These are phyloP conservation scores for Nigrospora osmanthi DNA, from an alignment of 2,329 filamentous ascomycete genomes.

Conservation along the genomic window DNA sequence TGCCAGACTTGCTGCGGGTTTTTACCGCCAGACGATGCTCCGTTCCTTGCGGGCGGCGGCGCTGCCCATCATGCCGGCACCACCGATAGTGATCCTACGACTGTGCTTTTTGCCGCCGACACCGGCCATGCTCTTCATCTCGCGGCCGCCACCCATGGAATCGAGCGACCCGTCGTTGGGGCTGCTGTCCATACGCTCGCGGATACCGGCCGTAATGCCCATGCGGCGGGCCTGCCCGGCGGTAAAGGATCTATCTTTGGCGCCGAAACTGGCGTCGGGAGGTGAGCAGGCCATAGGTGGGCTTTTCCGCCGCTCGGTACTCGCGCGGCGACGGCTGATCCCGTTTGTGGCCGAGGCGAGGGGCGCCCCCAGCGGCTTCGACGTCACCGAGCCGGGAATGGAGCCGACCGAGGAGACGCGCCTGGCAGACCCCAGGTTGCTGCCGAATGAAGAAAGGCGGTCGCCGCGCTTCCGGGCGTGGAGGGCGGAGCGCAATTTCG, in stretches of 20 bases:
- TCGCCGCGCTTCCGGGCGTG: slow-evolving; percentile 42
- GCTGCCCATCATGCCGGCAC: slow-evolving; percentile 15
- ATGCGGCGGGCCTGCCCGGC: slow-evolving; percentile 49
- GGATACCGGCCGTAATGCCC: slow-evolving; percentile 39
- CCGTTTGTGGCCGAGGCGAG: slow-evolving; percentile 45
- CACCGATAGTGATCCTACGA: slow-evolving; percentile 36
- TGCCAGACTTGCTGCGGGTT: too few relatives aligned
- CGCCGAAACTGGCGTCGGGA: slow-evolving; percentile 20
- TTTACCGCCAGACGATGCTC: too few relatives aligned
- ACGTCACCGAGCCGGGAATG: slow-evolving; percentile 19
- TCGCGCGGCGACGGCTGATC: slow-evolving; percentile 45
- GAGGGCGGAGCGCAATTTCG: slow-evolving; percentile 47
- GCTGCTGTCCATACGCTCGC: slow-evolving; percentile 9
- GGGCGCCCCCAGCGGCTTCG: slow-evolving; percentile 20
- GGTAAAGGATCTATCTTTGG: slow-evolving; percentile 33
- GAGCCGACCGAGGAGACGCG: slow-evolving; percentile 39
- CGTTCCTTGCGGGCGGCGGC: too few relatives aligned
- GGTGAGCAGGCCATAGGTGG: slow-evolving; percentile 47
- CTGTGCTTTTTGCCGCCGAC: slow-evolving; percentile 13
- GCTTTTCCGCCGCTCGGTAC: slow-evolving; percentile 40
- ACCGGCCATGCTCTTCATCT: slow-evolving; percentile 9
- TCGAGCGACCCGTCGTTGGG: slow-evolving; percentile 2
- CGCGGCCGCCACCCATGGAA: slow-evolving; percentile 9
- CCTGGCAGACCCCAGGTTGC: slow-evolving; percentile 25
- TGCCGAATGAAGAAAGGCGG: slow-evolving; percentile 29